Conservation (phyloP, 192 early-diverging fungal species). For the Umbelopsis vinacea region DNA sequence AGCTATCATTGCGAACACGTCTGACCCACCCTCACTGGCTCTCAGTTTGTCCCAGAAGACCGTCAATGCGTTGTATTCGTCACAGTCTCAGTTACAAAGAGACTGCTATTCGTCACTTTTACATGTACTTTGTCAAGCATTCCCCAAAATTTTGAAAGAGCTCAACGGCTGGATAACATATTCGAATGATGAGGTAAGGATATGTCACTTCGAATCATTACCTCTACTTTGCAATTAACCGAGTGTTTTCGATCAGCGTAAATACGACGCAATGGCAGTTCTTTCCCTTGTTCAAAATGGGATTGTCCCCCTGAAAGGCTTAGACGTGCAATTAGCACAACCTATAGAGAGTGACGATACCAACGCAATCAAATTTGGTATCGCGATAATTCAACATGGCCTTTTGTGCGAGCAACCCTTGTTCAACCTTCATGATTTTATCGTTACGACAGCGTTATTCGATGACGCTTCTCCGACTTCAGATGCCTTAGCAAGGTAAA, state of each 20-base stretch:
- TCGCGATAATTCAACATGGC: conserved; percentile 68
- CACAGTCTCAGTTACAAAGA: conserved; percentile 69
- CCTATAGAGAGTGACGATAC: conserved; percentile 77
- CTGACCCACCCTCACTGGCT: conserved; percentile 73
- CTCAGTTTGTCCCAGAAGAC: conserved; percentile 86
- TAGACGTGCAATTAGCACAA: conserved; percentile 91
- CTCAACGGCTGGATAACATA: conserved; percentile 90
- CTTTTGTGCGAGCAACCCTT: conserved; percentile 56
- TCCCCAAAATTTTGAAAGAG: conserved; percentile 78
- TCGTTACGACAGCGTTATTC: conserved; percentile 46
- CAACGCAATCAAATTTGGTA: conserved; percentile 71
- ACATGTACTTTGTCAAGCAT: conserved; percentile 82
- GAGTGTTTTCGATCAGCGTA: conserved; percentile 50
- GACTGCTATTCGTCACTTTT: conserved; percentile 85
- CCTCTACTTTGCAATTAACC: neutral
- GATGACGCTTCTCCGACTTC: neutral
- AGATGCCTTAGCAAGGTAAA: neutral
- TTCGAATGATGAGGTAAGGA: conserved; percentile 78
- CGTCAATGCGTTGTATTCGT: conserved; percentile 80
- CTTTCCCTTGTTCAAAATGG: conserved; percentile 78
- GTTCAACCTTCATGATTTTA: conserved; percentile 55
- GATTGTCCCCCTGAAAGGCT: conserved; percentile 75
- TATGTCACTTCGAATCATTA: neutral
- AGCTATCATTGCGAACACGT: conserved; percentile 63
- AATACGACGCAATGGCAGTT: conserved; percentile 83